Percentiles rank a stretch among this genome's conserved stretches.
These are phyloP conservation scores for Suhomyces yuchorum DNA, from an alignment of 1,139 yeast species.

Conservation along the genomic window DNA sequence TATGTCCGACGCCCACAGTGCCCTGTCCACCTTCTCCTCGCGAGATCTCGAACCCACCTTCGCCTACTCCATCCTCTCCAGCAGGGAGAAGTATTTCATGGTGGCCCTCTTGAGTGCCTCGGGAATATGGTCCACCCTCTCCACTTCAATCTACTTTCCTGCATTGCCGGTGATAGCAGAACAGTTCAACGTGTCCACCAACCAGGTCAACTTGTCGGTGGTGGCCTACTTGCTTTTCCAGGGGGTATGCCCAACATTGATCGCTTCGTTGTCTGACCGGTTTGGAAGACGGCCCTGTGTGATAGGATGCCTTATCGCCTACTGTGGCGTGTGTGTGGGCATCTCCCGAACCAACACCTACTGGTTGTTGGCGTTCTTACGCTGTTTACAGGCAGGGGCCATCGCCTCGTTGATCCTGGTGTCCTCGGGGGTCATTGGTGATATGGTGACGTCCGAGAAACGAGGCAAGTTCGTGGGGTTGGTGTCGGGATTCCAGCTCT, in stretches of 20 bases:
- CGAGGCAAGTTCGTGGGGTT: slow-evolving; percentile 69
- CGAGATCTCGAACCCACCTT: neutral
- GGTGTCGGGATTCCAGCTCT: slow-evolving; percentile 60
- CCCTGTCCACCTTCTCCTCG: neutral
- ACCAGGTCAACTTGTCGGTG: slow-evolving; percentile 63
- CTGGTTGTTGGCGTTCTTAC: slow-evolving; percentile 41
- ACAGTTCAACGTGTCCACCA: slow-evolving; percentile 55
- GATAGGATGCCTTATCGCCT: slow-evolving; percentile 17
- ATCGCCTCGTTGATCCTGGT: slow-evolving; percentile 72
- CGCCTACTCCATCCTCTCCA: slow-evolving; percentile 19
- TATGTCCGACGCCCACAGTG: neutral
- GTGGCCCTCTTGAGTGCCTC: slow-evolving; percentile 24
- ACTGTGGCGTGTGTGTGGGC: slow-evolving; percentile 28
- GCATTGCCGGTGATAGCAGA: slow-evolving; percentile 57
- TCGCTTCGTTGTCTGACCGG: slow-evolving; percentile 58
- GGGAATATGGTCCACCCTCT: slow-evolving; percentile 64
- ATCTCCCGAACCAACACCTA: slow-evolving; percentile 26
- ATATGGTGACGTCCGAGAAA: slow-evolving; percentile 58
- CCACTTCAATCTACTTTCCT: slow-evolving; percentile 74
- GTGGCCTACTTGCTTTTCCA: slow-evolving; percentile 73
- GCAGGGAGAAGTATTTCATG: slow-evolving; percentile 23
- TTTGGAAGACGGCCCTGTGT: slow-evolving; percentile 65
- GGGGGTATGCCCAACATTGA: slow-evolving; percentile 43
- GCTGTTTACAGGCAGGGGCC: slow-evolving; percentile 71
- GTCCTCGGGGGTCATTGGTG: slow-evolving; percentile 67